Base-by-base conservation (phyloP, 352 stramenopile species). In the Phytophthora chlamydospora region DNA sequence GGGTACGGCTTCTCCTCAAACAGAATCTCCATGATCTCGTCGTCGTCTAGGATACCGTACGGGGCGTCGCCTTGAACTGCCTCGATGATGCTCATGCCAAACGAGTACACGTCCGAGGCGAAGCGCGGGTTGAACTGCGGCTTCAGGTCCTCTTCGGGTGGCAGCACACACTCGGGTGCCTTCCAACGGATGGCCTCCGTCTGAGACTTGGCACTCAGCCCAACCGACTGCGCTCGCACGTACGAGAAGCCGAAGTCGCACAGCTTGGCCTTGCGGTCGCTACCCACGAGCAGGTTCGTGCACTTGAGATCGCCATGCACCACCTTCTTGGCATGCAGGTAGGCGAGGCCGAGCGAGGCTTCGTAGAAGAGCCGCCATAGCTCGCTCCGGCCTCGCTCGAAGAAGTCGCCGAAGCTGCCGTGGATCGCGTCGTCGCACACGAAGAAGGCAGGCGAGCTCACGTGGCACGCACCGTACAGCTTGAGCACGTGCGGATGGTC, bases 271-370 rank as follows among this genome's bases (percentile, higher is more conserved):
- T 45, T 53, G 19, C 56, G 17, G 33, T 73, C 42, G 47, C 66
- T 49, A 41, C 82, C 77, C 14, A 95, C 58, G 10, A 96, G 72
- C 33, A 96, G 50, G 68, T 96, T 96, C 34, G 69, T 85, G 47
- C 80, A 84, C 66, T 96, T 96, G 17, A 96, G 67, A 54, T 96
- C 87, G 33, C 87, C 78, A 57, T 96, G 87, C 21, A 96, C 68
- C n/a, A 86, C 66, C 24, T 68, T 61, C 27, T 70, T 48, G 3
- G 47, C 31, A 65, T 96, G 84, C 7, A 96, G 62, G 58, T 84
- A 95, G 39, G 40, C 29, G 4, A 96, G 58, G 0, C 83, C 88
- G 9, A 73, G 48, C 11, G 64, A 59, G 4, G 58, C 57, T 47
- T 75, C 56, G 35, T 71, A 58, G 27, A 82, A 60, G 10, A 62